Evolutionary conservation across 352 stramenopile species (phyloP).

Genomic region (Globisporangium abappressorium): DNA sequence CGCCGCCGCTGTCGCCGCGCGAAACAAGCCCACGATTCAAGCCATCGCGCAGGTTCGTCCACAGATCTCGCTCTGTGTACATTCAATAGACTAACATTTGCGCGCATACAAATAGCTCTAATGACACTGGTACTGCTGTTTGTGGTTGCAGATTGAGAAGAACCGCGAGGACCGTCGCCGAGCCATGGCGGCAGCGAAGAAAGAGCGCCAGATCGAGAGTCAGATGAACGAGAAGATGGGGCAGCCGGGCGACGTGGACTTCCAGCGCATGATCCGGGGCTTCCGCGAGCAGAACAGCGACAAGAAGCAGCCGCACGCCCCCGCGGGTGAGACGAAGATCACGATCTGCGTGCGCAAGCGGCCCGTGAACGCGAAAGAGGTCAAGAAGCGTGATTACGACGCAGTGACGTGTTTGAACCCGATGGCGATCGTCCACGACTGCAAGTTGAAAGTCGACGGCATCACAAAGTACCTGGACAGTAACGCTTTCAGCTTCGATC

Average conservation of each 20-base stretch:
- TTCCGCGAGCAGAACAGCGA: conserved; percentile 80
- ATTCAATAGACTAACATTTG: background rate
- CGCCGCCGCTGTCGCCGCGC: conserved; percentile 17
- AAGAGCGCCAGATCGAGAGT: conserved; percentile 81
- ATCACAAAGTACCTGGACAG: conserved; percentile 99
- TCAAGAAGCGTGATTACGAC: conserved; percentile 94
- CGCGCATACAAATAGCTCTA: background rate
- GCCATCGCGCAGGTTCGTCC: conserved; percentile 49
- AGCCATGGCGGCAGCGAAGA: conserved; percentile 84
- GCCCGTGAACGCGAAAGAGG: conserved; percentile 90
- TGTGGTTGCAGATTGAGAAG: conserved; percentile 60
- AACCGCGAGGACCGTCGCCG: conserved; percentile 82
- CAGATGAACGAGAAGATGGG: conserved; percentile 76
- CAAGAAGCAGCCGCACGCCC: conserved; percentile 42
- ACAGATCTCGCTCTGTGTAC: background rate
- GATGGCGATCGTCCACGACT: conserved; percentile 94
- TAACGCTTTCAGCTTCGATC: conserved; percentile 92
- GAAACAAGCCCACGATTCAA: conserved; percentile 59
- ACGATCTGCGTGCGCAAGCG: conserved; percentile 96
- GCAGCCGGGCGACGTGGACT: conserved; percentile 87
- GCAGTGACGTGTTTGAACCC: conserved; percentile 95
- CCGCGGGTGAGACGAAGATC: conserved; percentile 84
- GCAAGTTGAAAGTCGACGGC: conserved; percentile 97
- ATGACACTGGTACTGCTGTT: background rate
- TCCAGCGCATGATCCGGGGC: conserved; percentile 88